A percentile compares a stretch with the other conserved stretches of the same genome.
Evolutionary conservation across 1,284 basidiomycete species (phyloP).

Genomic region (Sphagnurus paluster): DNA sequence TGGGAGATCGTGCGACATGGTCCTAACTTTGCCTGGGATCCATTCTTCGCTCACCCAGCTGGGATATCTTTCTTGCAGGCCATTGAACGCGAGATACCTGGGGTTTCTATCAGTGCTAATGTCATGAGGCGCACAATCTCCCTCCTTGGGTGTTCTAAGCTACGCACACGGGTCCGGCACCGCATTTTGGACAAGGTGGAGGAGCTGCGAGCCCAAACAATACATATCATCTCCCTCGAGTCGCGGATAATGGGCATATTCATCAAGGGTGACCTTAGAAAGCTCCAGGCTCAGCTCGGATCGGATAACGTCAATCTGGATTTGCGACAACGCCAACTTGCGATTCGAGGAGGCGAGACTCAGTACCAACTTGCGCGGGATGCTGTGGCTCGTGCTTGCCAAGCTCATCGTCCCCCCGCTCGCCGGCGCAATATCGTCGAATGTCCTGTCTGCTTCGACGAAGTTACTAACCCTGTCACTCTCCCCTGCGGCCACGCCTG

Average conservation of each 20-base stretch:
- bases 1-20: constrained; percentile 56
- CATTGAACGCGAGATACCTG: constrained; percentile 37
- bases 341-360: constrained; percentile 34
- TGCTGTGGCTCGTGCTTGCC: constrained; percentile 20
- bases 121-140: constrained; percentile 42
- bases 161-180: constrained; percentile 39
- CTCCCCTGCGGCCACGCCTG: constrained; percentile 64
- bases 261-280: constrained; percentile 37
- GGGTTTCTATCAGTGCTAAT: constrained; percentile 45
- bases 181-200: constrained; percentile 47
- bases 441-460: constrained; percentile 64
- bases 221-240: constrained; percentile 44
- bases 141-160: constrained; percentile 47
- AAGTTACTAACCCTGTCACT: constrained; percentile 47
- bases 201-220: constrained; percentile 39
- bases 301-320: constrained; percentile 41
- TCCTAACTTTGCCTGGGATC: constrained; percentile 59
- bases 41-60: constrained; percentile 45
- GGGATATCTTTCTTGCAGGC: constrained; percentile 47
- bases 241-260: constrained; percentile 46
- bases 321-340: constrained; percentile 28
- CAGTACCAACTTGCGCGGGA: constrained; percentile 22
- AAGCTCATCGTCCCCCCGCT: constrained; percentile 13
- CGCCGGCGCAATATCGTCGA: constrained; percentile 21
- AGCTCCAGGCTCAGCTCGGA: constrained; percentile 35